Base-by-base conservation (phyloP, 768 basidiomycete species). In the Kwoniella sp. region DNA sequence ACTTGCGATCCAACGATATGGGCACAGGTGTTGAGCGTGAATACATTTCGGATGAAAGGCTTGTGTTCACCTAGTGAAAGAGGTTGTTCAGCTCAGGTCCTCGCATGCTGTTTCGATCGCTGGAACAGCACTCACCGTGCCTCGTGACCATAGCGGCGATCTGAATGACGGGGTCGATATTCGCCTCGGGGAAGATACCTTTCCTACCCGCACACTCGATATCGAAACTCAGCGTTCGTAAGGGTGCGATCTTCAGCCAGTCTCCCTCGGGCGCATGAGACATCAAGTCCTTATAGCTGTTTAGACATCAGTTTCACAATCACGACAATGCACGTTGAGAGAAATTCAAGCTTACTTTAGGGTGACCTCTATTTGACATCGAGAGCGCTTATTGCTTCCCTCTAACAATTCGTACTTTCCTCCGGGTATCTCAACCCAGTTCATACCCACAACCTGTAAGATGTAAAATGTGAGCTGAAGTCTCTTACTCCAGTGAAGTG, bases 71-170 rank as follows among this genome's bases (percentile, higher is more conserved):
- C 94, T 95, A 71, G 7, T 45, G 8, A 45, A n/a, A 45, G 41
- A 45, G 5, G 20, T 23, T 22, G 26, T 50, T 12, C 31, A 58
- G 11, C 17, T 48, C 63, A 56, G 66, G 65, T 37, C 29, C 20
- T 20, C 38, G 50, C 20, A 52, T 47, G 28, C 66, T 34, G 53
- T 17, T 15, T 25, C 13, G 20, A 20, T 29, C 28, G 1, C 26
- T 37, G 64, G 22, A 50, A 13, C 30, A n/a, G 5, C 17, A 69
- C 82, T n/a, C 60, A 92, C 94, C 94, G 86, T 99, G 96, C 4
- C 90, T 86, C 37, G 94, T 97, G 12, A 98, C 95, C 96, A 98
- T 98, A 79, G 92, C 96, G 0, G 95, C 96, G 65, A 98, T 98
- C 76, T 98, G 96, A 73, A 98, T 98, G 61, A 99, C 92, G 9